A percentile compares a stretch with the other conserved stretches of the same genome.
Evolutionary conservation across 2,329 filamentous ascomycete species (phyloP).

Genomic region (Sporothrix dimorphospora): DNA sequence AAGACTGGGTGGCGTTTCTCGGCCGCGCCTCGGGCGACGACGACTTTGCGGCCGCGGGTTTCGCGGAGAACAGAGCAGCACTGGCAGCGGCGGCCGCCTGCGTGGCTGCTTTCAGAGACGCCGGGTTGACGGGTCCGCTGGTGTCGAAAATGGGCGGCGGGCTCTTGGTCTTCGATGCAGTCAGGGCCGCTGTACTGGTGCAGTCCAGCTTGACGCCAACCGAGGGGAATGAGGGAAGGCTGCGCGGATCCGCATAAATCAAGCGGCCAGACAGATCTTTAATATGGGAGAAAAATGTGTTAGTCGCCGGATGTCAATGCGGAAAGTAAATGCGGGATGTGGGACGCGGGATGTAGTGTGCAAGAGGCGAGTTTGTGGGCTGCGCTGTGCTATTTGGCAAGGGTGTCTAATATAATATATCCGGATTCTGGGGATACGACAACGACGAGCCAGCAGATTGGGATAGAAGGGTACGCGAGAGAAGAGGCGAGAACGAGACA

Average conservation of each 20-base stretch:
- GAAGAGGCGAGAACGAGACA: slow-evolving; percentile 9
- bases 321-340: neutral
- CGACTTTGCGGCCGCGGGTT: neutral
- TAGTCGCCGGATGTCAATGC: neutral
- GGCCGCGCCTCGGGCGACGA: slow-evolving; percentile 25
- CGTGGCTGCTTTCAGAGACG: slow-evolving; percentile 32
- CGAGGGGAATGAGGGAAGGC: slow-evolving; percentile 75
- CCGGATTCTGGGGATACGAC: neutral
- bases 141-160: slow-evolving; percentile 24
- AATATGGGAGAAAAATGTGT: neutral
- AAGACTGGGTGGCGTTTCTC: neutral
- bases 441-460: neutral
- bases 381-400: neutral
- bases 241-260: slow-evolving; percentile 71
- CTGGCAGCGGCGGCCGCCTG: slow-evolving; percentile 30
- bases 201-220: slow-evolving; percentile 58
- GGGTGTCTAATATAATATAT: slow-evolving; percentile 12
- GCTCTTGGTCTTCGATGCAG: slow-evolving; percentile 24
- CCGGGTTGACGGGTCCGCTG: slow-evolving; percentile 23
- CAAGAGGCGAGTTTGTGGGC: neutral
- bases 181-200: slow-evolving; percentile 25
- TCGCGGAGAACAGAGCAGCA: slow-evolving; percentile 22
- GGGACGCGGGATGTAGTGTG: neutral
- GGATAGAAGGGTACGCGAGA: neutral
- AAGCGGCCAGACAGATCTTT: slow-evolving; percentile 48